Evolutionary conservation across 2,329 filamentous ascomycete species (phyloP).

Genomic region (Lecanoromycetidae sp.): DNA sequence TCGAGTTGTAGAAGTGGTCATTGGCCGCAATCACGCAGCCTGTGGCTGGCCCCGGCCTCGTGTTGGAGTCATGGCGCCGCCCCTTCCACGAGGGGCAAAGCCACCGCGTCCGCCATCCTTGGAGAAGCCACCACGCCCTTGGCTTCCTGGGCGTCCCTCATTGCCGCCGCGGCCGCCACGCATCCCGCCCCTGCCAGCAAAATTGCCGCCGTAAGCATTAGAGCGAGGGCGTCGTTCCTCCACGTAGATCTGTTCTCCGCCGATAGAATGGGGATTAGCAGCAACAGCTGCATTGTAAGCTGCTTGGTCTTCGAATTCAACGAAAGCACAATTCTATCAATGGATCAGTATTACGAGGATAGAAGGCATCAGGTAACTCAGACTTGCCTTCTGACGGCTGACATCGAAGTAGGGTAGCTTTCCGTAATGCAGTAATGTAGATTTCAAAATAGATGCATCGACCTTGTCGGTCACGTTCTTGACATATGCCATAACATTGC

Average conservation of each 20-base stretch:
- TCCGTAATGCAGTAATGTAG: constrained; percentile 54
- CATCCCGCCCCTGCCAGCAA: constrained; percentile 49
- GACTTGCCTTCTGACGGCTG: constrained; percentile 59
- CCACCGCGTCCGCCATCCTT: constrained; percentile 59
- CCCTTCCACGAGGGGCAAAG: constrained; percentile 51
- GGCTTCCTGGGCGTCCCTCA: constrained; percentile 55
- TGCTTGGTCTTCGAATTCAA: constrained; percentile 73
- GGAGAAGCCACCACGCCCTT: constrained; percentile 56
- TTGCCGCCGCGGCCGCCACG: constrained; percentile 56
- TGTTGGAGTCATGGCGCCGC: constrained; percentile 39
- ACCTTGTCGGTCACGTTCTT: constrained; percentile 92
- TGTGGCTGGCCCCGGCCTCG: constrained; percentile 35
- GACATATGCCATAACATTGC: constrained; percentile 75
- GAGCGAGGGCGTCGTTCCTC: constrained; percentile 78
- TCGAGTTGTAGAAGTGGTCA: too few relatives aligned
- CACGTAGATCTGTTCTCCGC: constrained; percentile 69
- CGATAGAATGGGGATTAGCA: constrained; percentile 76
- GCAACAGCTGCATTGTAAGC: constrained; percentile 72
- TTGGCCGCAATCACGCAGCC: constrained; percentile 31
- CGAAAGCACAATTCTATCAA: constrained; percentile 81
- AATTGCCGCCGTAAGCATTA: constrained; percentile 56
- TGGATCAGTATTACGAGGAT: constrained; percentile 15
- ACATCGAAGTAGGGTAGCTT: constrained; percentile 53
- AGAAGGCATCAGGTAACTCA: background rate
- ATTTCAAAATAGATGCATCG: constrained; percentile 58